Evolutionary conservation across 345 rosid genomes (phyloP).

Genomic region (Eucalyptus victrix): DNA sequence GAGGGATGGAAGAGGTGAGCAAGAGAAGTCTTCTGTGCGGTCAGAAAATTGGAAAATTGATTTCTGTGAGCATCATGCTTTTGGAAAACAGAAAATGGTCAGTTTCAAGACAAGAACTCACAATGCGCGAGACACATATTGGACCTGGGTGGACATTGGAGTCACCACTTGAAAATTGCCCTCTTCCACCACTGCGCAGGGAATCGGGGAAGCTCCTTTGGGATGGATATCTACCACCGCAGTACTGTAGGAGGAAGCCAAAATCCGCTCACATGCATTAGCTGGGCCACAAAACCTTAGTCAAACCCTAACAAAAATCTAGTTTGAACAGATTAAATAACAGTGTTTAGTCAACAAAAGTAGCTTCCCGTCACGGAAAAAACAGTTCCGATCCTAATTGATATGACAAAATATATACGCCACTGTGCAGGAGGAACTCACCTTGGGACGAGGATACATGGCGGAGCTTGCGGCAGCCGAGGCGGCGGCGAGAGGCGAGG

Average conservation of each 20-base stretch:
- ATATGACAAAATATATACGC: not conserved
- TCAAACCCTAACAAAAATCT: not conserved
- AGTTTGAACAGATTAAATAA: not conserved
- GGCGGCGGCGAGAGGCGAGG: not conserved
- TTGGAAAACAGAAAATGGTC: not conserved
- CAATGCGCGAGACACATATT: not conserved
- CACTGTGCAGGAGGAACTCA: slow-evolving; percentile 1
- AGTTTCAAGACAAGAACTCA: not conserved
- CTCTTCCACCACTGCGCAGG: not conserved
- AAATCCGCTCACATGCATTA: not conserved
- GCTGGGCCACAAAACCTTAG: not conserved
- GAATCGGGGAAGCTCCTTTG: slow-evolving; percentile 45
- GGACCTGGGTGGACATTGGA: slow-evolving; percentile 32
- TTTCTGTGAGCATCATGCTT: no score
- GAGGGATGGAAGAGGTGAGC: no score
- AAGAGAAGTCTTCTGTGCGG: no score
- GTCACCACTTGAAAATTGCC: slow-evolving; percentile 21
- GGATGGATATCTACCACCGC: slow-evolving; percentile 40
- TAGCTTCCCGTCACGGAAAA: not conserved
- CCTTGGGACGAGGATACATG: slow-evolving; percentile 43
- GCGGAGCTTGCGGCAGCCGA: not conserved
- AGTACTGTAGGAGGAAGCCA: slow-evolving; percentile 14
- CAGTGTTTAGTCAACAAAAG: not conserved
- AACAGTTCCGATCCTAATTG: not conserved
- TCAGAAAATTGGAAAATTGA: not conserved